Conservation (phyloP, 192 early-diverging fungal genomes). For the Linnemannia exigua region DNA sequence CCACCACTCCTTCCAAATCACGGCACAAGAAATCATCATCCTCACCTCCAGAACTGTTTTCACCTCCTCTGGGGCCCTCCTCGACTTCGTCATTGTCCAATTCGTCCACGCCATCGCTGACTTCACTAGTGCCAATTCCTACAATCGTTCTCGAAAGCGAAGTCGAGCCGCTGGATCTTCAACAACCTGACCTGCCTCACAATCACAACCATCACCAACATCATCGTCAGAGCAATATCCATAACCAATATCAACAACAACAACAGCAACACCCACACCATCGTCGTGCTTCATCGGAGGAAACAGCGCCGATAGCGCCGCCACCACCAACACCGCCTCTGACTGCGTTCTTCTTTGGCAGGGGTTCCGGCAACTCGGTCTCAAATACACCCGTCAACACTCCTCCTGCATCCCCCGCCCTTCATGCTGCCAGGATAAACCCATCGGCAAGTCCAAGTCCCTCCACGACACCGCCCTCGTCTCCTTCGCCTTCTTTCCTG, state of each 20-base stretch:
- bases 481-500: conserved; percentile 47
- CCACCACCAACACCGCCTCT: neutral
- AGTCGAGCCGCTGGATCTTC: conserved; percentile 35
- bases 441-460: conserved; percentile 19
- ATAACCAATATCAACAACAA: neutral
- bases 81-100: neutral
- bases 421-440: conserved; percentile 20
- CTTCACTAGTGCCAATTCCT: conserved; percentile 14
- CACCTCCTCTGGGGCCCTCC: conserved; percentile 32
- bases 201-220: neutral
- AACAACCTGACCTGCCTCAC: neutral
- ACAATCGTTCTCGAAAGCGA: conserved; percentile 27
- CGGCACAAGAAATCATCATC: conserved; percentile 51
- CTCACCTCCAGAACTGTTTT: conserved; percentile 27
- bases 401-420: conserved; percentile 42
- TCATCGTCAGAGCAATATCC: neutral
- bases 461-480: conserved; percentile 38
- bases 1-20: conserved; percentile 2
- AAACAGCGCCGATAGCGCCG: neutral
- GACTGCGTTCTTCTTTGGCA: conserved; percentile 30
- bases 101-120: conserved; percentile 7
- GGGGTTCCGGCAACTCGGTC: neutral
- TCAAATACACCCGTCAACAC: conserved; percentile 33
- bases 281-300: neutral
- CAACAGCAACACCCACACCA: neutral